Evolutionary conservation across 1,284 basidiomycete genomes (phyloP).

Genomic region (Bondarzewia mesenterica): DNA sequence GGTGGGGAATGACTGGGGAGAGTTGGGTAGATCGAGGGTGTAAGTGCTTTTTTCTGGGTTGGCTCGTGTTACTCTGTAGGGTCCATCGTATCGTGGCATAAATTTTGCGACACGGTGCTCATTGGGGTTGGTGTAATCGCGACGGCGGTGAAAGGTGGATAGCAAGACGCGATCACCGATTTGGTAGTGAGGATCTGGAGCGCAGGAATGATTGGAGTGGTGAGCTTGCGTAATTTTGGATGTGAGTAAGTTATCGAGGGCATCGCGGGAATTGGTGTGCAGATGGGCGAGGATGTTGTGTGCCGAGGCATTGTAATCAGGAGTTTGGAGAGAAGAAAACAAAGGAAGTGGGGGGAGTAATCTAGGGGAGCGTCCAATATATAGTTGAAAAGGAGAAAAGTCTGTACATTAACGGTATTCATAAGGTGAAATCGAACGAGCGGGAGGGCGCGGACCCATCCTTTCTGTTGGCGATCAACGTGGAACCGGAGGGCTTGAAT

Average conservation of each 20-base stretch:
- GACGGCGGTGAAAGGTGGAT: conserved; percentile 10
- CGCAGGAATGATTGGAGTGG: conserved; percentile 8
- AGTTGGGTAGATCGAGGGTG: conserved; percentile 11
- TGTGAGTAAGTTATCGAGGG: conserved; percentile 11
- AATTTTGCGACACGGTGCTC: conserved; percentile 14
- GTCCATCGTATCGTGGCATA: conserved; percentile 15
- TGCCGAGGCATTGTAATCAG: not conserved
- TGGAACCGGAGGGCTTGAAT: conserved; percentile 24
- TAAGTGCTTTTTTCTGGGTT: conserved; percentile 11
- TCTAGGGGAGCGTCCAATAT: conserved; percentile 17
- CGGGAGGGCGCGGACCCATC: conserved; percentile 32
- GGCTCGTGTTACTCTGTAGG: conserved; percentile 9
- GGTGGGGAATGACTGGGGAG: conserved; percentile 2
- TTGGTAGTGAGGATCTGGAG: conserved; percentile 3
- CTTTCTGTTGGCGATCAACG: conserved; percentile 30
- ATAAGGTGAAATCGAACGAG: conserved; percentile 31
- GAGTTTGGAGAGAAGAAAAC: not conserved
- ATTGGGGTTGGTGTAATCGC: conserved; percentile 9
- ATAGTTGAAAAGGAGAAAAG: conserved; percentile 29
- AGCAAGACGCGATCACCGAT: conserved; percentile 8
- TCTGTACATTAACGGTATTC: conserved; percentile 25
- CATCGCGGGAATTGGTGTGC: too few relatives aligned
- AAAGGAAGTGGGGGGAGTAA: conserved; percentile 21
- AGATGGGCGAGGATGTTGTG: not conserved
- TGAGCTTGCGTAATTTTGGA: conserved; percentile 13